Evolutionary conservation across 2,329 filamentous ascomycete species (phyloP), one percentile per base, ranked within the genome.

Genomic region (Claviceps fusiformis): DNA sequence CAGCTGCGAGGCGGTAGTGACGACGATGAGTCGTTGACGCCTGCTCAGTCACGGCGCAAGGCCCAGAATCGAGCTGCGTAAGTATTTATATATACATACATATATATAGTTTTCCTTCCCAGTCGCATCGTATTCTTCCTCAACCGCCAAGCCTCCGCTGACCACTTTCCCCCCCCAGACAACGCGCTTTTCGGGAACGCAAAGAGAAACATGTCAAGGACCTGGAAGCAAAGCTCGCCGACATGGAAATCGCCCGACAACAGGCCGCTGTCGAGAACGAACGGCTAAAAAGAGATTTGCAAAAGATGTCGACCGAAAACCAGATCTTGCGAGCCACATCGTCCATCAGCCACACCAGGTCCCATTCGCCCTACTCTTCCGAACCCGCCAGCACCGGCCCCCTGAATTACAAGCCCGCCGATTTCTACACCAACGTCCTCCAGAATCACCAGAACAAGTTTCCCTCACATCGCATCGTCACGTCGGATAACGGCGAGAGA

Each of bases 171-270:
- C 27, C 19, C 19, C 9, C 19, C 59, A 96, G 92, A 50, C 93
- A 97, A 77, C 86, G 92, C 63, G 92, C 93, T 37, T 97, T 97
- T 70, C 89, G 92, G 58, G 92, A 97, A 71, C 86, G 92, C 62
- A 97, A 97, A 70, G 92, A 97, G 69, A 86, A 85, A 56, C 91
- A 95, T 65, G 90, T 97, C 59, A 91, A 91, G 68, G 90, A 97
- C 58, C 83, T 97, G 29, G 91, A 97, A 71, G 81, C 83, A 56
- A 93, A 95, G 68, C 82, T 97, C 33, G 85, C 81, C 52, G 78
- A 75, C 51, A 81, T 96, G 37, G 86, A 95, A 66, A 82, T 83
- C 57, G 82, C 84, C 52, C 86, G 88, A 53, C 80, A 83, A 55
- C 78, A 81, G 39, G 79, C 93, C 0, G 80, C 84, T 45, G 81